phyloP scores from a whole-genome alignment of 805 yeast species.

The Nakazawaea ernobii region DNA sequence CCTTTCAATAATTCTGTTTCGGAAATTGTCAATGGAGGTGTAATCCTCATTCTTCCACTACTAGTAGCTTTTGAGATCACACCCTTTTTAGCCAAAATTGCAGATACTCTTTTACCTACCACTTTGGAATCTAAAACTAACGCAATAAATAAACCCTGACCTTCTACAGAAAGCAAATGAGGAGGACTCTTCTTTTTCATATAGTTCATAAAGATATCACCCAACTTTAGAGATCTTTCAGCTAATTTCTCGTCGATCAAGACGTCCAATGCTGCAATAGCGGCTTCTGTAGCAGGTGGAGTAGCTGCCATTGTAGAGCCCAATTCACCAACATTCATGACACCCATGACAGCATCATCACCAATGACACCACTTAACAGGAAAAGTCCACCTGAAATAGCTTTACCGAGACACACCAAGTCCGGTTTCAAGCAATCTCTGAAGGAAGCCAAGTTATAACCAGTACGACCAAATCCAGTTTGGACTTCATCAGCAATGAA shows the following conservation, averaged over 20 bases:
- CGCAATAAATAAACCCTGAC: slow-evolving; percentile 21
- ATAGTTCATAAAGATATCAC: slow-evolving; percentile 15
- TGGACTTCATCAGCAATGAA: slow-evolving; percentile 26
- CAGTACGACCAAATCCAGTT: slow-evolving; percentile 24
- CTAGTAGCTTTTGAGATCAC: slow-evolving; percentile 17
- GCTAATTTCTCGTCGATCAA: slow-evolving; percentile 19
- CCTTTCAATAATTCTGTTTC: slow-evolving; percentile 16
- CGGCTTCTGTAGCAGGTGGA: slow-evolving; percentile 25
- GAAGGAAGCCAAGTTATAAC: slow-evolving; percentile 16
- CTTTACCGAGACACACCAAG: slow-evolving; percentile 23
- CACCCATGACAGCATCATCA: slow-evolving; percentile 17
- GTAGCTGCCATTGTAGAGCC: slow-evolving; percentile 26
- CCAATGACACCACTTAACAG: slow-evolving; percentile 23
- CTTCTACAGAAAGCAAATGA: slow-evolving; percentile 16
- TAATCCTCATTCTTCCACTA: slow-evolving; percentile 20
- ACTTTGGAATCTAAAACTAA: slow-evolving; percentile 16
- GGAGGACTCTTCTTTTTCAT: slow-evolving; percentile 13
- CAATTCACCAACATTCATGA: slow-evolving; percentile 17
- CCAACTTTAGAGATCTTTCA: slow-evolving; percentile 15
- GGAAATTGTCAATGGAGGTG: slow-evolving; percentile 22
- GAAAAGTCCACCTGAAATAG: slow-evolving; percentile 20
- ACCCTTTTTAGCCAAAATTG: slow-evolving; percentile 19
- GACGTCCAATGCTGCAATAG: slow-evolving; percentile 23
- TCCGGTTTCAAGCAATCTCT: slow-evolving; percentile 20
- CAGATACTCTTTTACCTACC: slow-evolving; percentile 17